These are phyloP conservation scores for Helotiales sp. DNA, from an alignment of 2,329 filamentous ascomycete genomes.

Conservation along the genomic window DNA sequence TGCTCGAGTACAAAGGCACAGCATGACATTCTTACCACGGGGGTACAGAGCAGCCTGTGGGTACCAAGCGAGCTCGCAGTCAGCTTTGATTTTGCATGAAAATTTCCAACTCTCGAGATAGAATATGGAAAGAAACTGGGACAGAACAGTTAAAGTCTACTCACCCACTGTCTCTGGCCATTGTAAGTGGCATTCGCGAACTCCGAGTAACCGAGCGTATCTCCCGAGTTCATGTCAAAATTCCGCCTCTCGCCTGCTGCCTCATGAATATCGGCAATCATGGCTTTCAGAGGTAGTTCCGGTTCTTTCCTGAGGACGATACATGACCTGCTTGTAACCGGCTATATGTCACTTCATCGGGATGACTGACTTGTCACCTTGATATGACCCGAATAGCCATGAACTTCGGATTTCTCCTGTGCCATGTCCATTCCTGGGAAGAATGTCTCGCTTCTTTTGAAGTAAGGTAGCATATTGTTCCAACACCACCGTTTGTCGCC, in stretches of 20 bases:
- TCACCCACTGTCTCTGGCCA: conserved; percentile 40
- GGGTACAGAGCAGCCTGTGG: conserved; percentile 40
- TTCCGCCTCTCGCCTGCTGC: conserved; percentile 41
- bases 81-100: too few relatives aligned
- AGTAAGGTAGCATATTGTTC: conserved; percentile 51
- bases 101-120: too few relatives aligned
- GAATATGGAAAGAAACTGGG: too few relatives aligned
- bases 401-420: conserved; percentile 29
- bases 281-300: conserved; percentile 48
- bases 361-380: too few relatives aligned
- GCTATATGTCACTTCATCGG: too few relatives aligned
- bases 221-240: conserved; percentile 47
- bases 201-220: conserved; percentile 41
- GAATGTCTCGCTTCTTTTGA: conserved; percentile 43
- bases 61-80: too few relatives aligned
- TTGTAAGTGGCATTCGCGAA: conserved; percentile 41
- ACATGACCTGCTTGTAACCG: conserved; percentile 32
- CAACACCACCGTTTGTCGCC: conserved; percentile 52
- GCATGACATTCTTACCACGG: conserved; percentile 34
- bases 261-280: conserved; percentile 47
- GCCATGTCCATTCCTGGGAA: conserved; percentile 31
- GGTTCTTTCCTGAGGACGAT: conserved; percentile 37
- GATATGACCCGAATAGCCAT: conserved; percentile 44
- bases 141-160: too few relatives aligned
- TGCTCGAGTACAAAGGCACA: conserved; percentile 37